A percentile compares a stretch with the other conserved stretches of the same genome.
phyloP scores from a whole-genome alignment of 176 grass and related monocot genomes.

The Hordeum marinum region DNA sequence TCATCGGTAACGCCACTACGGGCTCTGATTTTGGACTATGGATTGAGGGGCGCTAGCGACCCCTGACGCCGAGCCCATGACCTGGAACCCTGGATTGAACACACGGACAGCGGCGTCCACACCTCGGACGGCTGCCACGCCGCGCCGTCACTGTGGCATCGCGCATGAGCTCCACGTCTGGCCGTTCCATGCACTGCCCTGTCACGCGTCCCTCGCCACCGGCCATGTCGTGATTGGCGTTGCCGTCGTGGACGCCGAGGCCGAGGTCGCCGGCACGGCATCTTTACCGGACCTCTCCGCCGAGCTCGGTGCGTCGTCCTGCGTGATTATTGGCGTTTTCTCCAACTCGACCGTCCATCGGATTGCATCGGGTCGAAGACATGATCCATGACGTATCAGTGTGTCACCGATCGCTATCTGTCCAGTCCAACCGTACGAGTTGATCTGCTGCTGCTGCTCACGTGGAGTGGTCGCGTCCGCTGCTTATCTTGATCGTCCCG shows the following conservation, averaged over 20 bases:
- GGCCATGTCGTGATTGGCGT: too few relatives aligned
- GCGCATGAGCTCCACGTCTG: neutral
- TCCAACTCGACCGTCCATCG: too few relatives aligned
- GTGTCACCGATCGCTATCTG: neutral
- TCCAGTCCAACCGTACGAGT: neutral
- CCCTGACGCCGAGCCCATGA: neutral
- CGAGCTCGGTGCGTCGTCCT: neutral
- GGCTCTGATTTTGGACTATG: neutral
- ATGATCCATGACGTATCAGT: too few relatives aligned
- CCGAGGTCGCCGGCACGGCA: neutral
- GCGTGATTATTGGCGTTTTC: neutral
- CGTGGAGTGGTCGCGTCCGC: neutral
- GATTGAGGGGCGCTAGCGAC: neutral
- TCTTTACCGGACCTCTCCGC: neutral
- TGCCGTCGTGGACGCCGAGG: neutral
- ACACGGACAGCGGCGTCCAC: neutral
- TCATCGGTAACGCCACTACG: neutral
- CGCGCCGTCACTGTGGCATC: neutral
- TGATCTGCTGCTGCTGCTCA: neutral
- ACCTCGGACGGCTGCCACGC: neutral
- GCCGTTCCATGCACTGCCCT: neutral
- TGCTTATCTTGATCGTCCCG: neutral
- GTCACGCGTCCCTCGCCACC: too few relatives aligned
- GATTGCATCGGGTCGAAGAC: too few relatives aligned
- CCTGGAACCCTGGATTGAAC: too few relatives aligned